phyloP scores from a whole-genome alignment of 768 basidiomycete species.

The Mycena latifolia region DNA sequence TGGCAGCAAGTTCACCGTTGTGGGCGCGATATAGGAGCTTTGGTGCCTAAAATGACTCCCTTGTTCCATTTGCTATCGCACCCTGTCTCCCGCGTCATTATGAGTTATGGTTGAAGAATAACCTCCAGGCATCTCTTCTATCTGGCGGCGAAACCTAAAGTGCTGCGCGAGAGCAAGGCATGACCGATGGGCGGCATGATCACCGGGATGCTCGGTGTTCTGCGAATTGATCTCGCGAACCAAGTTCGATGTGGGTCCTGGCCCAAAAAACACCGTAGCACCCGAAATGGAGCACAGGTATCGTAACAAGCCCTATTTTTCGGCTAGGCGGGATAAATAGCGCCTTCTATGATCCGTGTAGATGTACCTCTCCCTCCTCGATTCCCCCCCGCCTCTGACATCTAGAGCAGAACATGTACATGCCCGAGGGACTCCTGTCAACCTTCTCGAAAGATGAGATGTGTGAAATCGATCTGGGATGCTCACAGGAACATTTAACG shows the following conservation, averaged over 20 bases:
- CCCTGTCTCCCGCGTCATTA: too few relatives aligned
- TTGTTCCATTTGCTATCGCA: not conserved
- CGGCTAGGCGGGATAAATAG: constrained; percentile 5
- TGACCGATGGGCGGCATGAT: not conserved
- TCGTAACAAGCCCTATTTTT: not conserved
- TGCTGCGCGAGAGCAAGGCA: not conserved
- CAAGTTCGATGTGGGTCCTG: constrained; percentile 1
- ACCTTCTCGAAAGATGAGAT: not conserved
- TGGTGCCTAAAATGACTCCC: not conserved
- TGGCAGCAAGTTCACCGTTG: not conserved
- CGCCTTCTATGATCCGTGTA: not conserved
- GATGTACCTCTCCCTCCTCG: not conserved
- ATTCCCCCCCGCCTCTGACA: not conserved
- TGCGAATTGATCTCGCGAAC: not conserved
- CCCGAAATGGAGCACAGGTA: constrained; percentile 19
- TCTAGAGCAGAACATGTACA: not conserved
- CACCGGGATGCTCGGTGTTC: not conserved
- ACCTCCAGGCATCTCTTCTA: not conserved
- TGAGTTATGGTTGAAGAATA: too few relatives aligned
- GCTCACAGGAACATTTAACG: not conserved
- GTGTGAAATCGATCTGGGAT: not conserved
- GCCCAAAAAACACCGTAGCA: not conserved
- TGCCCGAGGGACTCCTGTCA: not conserved
- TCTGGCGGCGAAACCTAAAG: not conserved
- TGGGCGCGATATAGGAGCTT: not conserved